Evolutionary conservation across 352 stramenopile genomes (phyloP).

Genomic region (Globisporangium barbulae): DNA sequence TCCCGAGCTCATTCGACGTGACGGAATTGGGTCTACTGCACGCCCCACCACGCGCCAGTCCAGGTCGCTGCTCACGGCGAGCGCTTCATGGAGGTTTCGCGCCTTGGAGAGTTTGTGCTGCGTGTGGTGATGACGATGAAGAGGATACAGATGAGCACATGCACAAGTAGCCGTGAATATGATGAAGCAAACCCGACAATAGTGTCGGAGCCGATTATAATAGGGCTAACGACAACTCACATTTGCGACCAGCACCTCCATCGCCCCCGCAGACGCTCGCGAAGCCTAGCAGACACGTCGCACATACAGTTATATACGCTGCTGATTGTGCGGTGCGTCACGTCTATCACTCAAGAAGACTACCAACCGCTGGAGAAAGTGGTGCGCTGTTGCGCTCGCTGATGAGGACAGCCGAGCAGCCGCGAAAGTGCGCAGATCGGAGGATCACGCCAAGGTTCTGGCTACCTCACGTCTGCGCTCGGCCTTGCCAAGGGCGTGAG

Average conservation of each 20-base stretch:
- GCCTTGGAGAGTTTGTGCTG: conserved; percentile 64
- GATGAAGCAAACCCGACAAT: not conserved
- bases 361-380: conserved; percentile 60
- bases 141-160: too few species aligned
- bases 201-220: too few species aligned
- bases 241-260: conserved; percentile 76
- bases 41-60: conserved; percentile 69
- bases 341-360: too few species aligned
- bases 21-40: conserved; percentile 73
- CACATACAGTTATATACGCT: too few species aligned
- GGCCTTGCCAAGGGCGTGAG: too few species aligned
- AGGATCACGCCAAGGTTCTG: conserved; percentile 79
- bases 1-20: conserved; percentile 46
- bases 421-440: conserved; percentile 77
- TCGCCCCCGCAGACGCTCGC: conserved; percentile 60
- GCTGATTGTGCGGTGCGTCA: too few species aligned
- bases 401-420: conserved; percentile 57
- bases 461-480: too few species aligned
- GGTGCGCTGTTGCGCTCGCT: conserved; percentile 73
- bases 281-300: conserved; percentile 49
- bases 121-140: not conserved
- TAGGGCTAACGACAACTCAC: conserved; percentile 23
- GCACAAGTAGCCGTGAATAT: too few species aligned
- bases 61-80: conserved; percentile 59
- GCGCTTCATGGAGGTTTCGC: conserved; percentile 62